phyloP scores from a whole-genome alignment of 164 flowering plant species.

The Brasenia schreberi region DNA sequence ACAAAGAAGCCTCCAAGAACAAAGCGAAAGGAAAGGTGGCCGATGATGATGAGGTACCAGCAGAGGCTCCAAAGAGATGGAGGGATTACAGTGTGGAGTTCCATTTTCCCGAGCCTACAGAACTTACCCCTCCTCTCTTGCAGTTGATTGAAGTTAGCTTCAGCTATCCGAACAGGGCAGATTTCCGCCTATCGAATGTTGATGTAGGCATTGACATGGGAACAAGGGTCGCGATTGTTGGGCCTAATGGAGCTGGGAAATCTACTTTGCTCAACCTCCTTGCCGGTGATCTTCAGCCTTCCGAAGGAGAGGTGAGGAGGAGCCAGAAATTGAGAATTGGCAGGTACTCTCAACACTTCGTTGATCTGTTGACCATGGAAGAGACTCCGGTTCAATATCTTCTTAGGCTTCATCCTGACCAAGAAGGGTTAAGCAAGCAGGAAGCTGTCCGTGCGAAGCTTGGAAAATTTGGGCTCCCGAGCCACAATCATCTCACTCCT shows the following conservation, averaged over 20 bases:
- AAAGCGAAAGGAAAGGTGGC: constrained; percentile 45
- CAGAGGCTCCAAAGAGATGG: constrained; percentile 74
- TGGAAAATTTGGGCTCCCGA: constrained; percentile 78
- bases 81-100: constrained; percentile 66
- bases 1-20: constrained; percentile 56
- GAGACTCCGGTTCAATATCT: constrained; percentile 79
- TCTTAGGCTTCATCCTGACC: constrained; percentile 71
- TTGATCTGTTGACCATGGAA: constrained; percentile 66
- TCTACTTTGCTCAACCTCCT: constrained; percentile 71
- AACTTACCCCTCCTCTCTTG: constrained; percentile 66
- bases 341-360: constrained; percentile 75
- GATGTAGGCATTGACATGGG: constrained; percentile 91
- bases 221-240: constrained; percentile 71
- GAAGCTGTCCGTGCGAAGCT: constrained; percentile 80
- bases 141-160: constrained; percentile 75
- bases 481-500: constrained; percentile 77
- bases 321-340: constrained; percentile 83
- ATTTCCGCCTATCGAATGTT: constrained; percentile 56
- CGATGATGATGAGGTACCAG: constrained; percentile 46
- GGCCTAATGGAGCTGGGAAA: constrained; percentile 89
- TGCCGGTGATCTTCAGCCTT: constrained; percentile 70
- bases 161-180: constrained; percentile 52
- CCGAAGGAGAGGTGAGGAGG: constrained; percentile 68
- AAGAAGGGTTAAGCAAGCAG: constrained; percentile 74
- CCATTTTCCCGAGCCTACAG: constrained; percentile 82